Base-by-base conservation (phyloP, 1,139 yeast species). In the Blastobotrys indianensis region DNA sequence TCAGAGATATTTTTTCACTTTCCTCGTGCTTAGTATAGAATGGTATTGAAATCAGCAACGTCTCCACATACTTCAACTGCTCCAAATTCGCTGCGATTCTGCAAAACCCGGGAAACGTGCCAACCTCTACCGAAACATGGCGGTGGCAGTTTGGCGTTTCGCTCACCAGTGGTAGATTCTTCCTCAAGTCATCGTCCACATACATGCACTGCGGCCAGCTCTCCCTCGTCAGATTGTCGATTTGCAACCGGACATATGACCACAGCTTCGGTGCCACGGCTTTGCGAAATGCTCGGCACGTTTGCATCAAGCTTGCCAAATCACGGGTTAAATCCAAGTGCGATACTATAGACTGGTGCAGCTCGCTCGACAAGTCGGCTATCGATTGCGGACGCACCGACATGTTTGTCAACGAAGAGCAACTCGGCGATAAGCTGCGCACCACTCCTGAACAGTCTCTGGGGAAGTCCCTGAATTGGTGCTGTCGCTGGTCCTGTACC, bases 181-280 rank as follows among this genome's bases (percentile, higher is more conserved):
- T 35, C 11, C 43, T 32, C 31, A 39, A 32, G 15, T 44, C 40
- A 28, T 44, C 47, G 33, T 44, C 47, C 3, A 44, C 44, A 32
- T 40, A 44, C 47, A 44, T 44, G 13, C 43, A 32, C 16, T 25
- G 37, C n/a, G 47, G 47, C 47, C 47, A 44, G 16, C 20, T 23
- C 25, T 44, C 47, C 11, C 47, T 28, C 9, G 47, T 44, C 12
- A 32, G 32, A 13, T 40, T 40, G 37, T 44, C 47, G 30, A 44
- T 40, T 13, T 37, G 47, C 16, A 44, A 44, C 32, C 36, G 40
- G 17, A 20, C 37, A 36, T 20, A 40, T 20, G 17, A 10, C 47
- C 47, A 44, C 6, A 44, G 40, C 12, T 31, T n/a, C 1, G 47
- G 47, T 13, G 35, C 9, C 8, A 35, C 35, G 6, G 40, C 20